phyloP scores from a whole-genome alignment of 1,139 yeast species.

The Hemisphaericaspora xylofermentans region DNA sequence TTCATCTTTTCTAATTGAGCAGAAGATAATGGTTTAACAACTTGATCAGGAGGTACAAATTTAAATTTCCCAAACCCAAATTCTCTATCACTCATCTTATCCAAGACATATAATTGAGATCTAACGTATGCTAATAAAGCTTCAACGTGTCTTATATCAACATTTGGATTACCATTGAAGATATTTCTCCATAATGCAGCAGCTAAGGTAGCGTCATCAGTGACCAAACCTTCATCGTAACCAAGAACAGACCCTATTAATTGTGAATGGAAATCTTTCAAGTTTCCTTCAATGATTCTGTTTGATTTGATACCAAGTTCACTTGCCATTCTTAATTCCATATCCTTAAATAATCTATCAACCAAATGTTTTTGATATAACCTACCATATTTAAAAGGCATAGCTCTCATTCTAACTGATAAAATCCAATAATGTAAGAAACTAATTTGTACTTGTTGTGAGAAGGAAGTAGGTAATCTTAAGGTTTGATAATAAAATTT shows the following conservation, averaged over 20 bases:
- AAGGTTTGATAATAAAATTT: constrained; percentile 75
- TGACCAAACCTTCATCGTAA: constrained; percentile 87
- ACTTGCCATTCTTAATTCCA: constrained; percentile 79
- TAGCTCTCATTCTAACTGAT: constrained; percentile 90
- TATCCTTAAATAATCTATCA: constrained; percentile 85
- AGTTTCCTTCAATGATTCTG: constrained; percentile 77
- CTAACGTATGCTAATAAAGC: constrained; percentile 86
- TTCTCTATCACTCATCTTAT: constrained; percentile 83
- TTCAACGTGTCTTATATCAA: constrained; percentile 82
- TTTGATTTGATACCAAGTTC: constrained; percentile 86
- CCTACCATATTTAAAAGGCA: constrained; percentile 87
- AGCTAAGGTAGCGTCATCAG: constrained; percentile 82
- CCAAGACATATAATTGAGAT: constrained; percentile 82
- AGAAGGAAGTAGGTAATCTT: constrained; percentile 79
- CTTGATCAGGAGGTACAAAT: constrained; percentile 82
- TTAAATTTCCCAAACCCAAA: constrained; percentile 87
- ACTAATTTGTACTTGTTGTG: constrained; percentile 94
- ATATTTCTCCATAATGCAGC: constrained; percentile 90
- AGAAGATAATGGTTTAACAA: constrained; percentile 67
- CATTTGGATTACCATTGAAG: constrained; percentile 80
- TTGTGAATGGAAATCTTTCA: constrained; percentile 89
- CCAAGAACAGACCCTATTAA: constrained; percentile 86
- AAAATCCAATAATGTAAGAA: constrained; percentile 91
- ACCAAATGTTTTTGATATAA: constrained; percentile 90
- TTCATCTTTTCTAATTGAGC: constrained; percentile 54